phyloP scores from a whole-genome alignment of 805 yeast species.

The Wickerhamiella nectarea region DNA sequence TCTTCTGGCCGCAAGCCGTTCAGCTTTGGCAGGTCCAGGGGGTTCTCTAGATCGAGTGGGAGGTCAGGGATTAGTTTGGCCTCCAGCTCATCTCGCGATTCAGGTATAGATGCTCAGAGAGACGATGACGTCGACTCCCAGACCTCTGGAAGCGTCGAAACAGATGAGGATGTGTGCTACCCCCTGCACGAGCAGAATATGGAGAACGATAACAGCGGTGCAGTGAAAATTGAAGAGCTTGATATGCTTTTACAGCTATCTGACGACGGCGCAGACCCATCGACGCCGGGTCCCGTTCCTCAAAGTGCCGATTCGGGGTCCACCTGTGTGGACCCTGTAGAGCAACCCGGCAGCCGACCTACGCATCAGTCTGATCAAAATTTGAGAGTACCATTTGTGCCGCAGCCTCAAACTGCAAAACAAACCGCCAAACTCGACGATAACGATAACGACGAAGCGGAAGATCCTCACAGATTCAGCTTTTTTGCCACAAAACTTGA shows the following conservation, averaged over 20 bases:
- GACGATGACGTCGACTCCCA: constrained; percentile 5
- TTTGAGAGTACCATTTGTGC: constrained; percentile 1
- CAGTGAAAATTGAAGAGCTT: constrained; percentile 77
- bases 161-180: constrained; percentile 95
- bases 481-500: constrained; percentile 72
- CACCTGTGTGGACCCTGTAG: constrained; percentile 3
- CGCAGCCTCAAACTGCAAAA: background rate
- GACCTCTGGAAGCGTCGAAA: constrained; percentile 40
- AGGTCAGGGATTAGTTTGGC: background rate
- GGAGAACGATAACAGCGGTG: constrained; percentile 39
- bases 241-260: constrained; percentile 26
- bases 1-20: constrained; percentile 1
- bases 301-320: constrained; percentile 1
- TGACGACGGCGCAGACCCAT: constrained; percentile 11
- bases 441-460: background rate
- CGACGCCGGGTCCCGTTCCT: background rate
- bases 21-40: constrained; percentile 3
- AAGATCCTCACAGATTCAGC: constrained; percentile 44
- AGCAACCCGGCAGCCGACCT: background rate
- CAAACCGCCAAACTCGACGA: background rate
- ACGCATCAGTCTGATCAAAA: background rate
- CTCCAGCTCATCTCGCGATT: background rate
- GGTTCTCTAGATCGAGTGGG: background rate
- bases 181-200: constrained; percentile 47
- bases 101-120: constrained; percentile 6